Conservation (phyloP, 495 filamentous ascomycete genomes). For the Penicillium silybi region DNA sequence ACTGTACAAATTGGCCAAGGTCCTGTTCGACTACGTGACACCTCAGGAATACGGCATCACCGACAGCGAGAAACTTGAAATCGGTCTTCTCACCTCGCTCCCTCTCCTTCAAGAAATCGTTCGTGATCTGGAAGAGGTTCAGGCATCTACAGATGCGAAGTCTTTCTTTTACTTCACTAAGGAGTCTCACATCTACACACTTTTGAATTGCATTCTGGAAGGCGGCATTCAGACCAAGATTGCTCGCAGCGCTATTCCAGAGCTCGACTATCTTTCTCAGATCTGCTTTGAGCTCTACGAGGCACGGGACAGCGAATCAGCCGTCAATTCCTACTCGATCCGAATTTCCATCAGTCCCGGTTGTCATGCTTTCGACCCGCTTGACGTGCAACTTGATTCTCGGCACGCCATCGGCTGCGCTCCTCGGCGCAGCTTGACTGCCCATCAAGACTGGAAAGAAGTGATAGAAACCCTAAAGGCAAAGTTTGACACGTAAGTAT, state of each 20-base stretch:
- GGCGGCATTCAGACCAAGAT: slow-evolving; percentile 93
- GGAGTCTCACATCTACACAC: slow-evolving; percentile 96
- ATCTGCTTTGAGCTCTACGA: slow-evolving; percentile 98
- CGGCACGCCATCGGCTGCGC: slow-evolving; percentile 93
- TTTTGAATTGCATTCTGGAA: slow-evolving; percentile 96
- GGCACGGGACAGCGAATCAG: slow-evolving; percentile 71
- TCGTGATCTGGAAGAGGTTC: slow-evolving; percentile 92
- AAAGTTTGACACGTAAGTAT: slow-evolving; percentile 85
- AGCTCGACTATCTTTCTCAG: slow-evolving; percentile 95
- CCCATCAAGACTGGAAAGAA: slow-evolving; percentile 92
- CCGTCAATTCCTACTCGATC: slow-evolving; percentile 85
- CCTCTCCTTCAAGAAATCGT: slow-evolving; percentile 95
- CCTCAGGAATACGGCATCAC: slow-evolving; percentile 97
- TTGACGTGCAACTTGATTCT: slow-evolving; percentile 93
- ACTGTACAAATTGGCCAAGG: slow-evolving; percentile 87
- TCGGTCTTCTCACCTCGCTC: slow-evolving; percentile 88
- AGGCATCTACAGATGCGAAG: slow-evolving; percentile 87
- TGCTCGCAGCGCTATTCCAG: slow-evolving; percentile 85
- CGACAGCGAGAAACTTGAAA: slow-evolving; percentile 92
- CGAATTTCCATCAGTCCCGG: slow-evolving; percentile 93
- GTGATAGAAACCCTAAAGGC: slow-evolving; percentile 90
- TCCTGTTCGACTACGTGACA: slow-evolving; percentile 96
- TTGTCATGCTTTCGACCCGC: slow-evolving; percentile 89
- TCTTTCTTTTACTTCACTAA: slow-evolving; percentile 99
- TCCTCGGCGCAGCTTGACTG: slow-evolving; percentile 79